Base-by-base conservation (phyloP, 2,329 filamentous ascomycete genomes). In the Curvularia hawaiiensis region DNA sequence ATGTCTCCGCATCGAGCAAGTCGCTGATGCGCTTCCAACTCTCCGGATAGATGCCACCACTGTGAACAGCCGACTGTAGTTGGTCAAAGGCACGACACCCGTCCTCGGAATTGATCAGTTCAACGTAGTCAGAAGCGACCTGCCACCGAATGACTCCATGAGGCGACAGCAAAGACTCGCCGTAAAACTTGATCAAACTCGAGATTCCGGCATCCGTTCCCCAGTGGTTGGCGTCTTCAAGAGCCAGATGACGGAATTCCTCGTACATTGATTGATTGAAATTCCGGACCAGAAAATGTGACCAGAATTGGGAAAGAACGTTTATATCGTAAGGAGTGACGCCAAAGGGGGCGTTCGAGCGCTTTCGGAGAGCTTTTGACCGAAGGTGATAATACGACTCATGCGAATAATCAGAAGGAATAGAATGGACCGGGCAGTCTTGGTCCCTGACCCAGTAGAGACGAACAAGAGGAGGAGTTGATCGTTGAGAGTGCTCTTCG, bases 251-350 rank as follows among this genome's bases (percentile, higher is more conserved):
- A 62, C 86, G 85, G 78, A 92, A 92, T 74, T 92, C 89, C 71
- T 85, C 80, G 78, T 92, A 92, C 85, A 93, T 90, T 71, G 80
- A 81, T 57, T 83, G 80, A 75, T 92, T 90, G 83, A 92, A 92
- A 77, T 90, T 88, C 68, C 85, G 83, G 61, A 87, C 83, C 62
- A 92, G 81, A 71, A 90, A 90, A 73, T 89, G 85, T 20, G 86
- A 86, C 88, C 89, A 92, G 78, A 90, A 90, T 62, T 87, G 83
- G 78, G 91, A 92, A 30, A 91, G 82, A 57, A 86, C 82, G 70
- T 85, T 83, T 82, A 89, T 87, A 68, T 87, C 83, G 59, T 80
- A 78, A 48, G 84, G 82, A 39, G 79, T 82, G 53, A 61, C 77
- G 63, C 79, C 79, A 61, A 74, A 73, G 43, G 77, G 63, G 59